Percentiles rank a stretch among this genome's conserved stretches.
These are phyloP conservation scores for Phellinidium pouzarii DNA, from an alignment of 1,284 basidiomycete species.

Conservation along the genomic window DNA sequence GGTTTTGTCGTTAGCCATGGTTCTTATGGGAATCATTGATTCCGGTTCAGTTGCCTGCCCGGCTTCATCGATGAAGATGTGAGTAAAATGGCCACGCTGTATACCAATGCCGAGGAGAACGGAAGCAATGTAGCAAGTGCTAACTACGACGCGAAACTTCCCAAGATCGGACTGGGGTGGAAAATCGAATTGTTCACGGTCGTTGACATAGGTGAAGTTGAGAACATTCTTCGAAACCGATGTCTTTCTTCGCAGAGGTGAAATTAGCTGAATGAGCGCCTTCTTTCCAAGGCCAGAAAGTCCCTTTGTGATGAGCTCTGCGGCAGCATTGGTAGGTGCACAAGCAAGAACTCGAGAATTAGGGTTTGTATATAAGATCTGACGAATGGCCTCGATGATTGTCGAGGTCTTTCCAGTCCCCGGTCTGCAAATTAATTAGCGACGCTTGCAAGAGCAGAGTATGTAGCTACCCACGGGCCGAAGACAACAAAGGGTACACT, in stretches of 20 bases:
- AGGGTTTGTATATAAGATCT: constrained; percentile 40
- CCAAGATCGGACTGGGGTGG: constrained; percentile 37
- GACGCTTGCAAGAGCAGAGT: background rate
- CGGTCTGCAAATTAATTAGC: constrained; percentile 33
- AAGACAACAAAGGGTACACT: constrained; percentile 54
- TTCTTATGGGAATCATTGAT: constrained; percentile 48
- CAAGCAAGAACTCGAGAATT: constrained; percentile 50
- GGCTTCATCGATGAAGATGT: constrained; percentile 38
- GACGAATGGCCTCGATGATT: constrained; percentile 56
- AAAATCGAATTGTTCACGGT: constrained; percentile 39
- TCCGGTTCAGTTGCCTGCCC: constrained; percentile 51
- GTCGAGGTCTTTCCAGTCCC: constrained; percentile 69
- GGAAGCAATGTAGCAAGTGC: constrained; percentile 55
- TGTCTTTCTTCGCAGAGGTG: constrained; percentile 48
- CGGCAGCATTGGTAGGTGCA: constrained; percentile 58
- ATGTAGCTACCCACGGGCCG: constrained; percentile 48
- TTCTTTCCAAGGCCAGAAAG: constrained; percentile 34
- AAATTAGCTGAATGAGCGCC: constrained; percentile 56
- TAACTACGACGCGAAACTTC: constrained; percentile 48
- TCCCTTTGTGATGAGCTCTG: constrained; percentile 50
- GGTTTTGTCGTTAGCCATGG: constrained; percentile 42
- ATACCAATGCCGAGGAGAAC: constrained; percentile 47
- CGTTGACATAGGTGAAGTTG: constrained; percentile 34
- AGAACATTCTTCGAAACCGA: constrained; percentile 39
- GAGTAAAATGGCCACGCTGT: constrained; percentile 30